These are phyloP conservation scores for Globisporangium nunn DNA, from an alignment of 352 stramenopile species.

Conservation along the genomic window DNA sequence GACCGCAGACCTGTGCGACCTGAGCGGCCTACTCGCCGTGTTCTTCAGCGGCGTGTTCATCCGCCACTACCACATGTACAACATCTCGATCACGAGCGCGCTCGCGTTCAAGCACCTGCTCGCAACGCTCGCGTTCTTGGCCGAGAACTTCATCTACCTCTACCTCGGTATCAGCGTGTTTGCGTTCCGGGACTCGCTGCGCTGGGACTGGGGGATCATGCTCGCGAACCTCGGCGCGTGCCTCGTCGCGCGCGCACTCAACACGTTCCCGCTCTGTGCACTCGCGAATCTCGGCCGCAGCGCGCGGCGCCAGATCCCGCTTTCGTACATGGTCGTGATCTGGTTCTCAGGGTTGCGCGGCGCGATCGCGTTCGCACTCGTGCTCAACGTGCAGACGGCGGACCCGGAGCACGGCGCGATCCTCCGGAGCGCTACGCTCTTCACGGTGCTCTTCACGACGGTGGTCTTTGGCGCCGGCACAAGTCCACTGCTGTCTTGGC, in stretches of 20 bases:
- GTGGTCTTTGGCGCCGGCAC: slow-evolving; percentile 40
- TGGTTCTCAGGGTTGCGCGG: slow-evolving; percentile 92
- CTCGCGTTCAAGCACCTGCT: slow-evolving; percentile 58
- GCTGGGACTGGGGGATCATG: slow-evolving; percentile 67
- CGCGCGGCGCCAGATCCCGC: slow-evolving; percentile 28
- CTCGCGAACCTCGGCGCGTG: slow-evolving; percentile 37
- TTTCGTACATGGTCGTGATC: slow-evolving; percentile 76
- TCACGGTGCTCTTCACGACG: slow-evolving; percentile 51
- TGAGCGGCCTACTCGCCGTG: slow-evolving; percentile 88
- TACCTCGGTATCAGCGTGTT: slow-evolving; percentile 71
- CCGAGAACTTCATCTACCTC: slow-evolving; percentile 70
- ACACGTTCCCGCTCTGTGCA: slow-evolving; percentile 68
- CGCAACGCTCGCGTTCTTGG: slow-evolving; percentile 50
- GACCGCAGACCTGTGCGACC: slow-evolving; percentile 43
- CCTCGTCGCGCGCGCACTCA: slow-evolving; percentile 46
- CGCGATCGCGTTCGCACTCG: slow-evolving; percentile 89
- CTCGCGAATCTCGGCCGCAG: slow-evolving; percentile 44
- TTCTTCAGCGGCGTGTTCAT: slow-evolving; percentile 88
- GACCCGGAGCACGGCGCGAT: slow-evolving; percentile 26
- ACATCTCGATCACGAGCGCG: slow-evolving; percentile 46
- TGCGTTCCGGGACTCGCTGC: slow-evolving; percentile 40
- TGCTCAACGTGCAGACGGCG: slow-evolving; percentile 24
- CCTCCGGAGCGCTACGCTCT: slow-evolving; percentile 44
- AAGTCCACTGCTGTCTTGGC: slow-evolving; percentile 24
- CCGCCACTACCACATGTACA: slow-evolving; percentile 70